phyloP scores from a whole-genome alignment of 371 early-diverging fungal genomes.

The Cokeromyces recurvatus region DNA sequence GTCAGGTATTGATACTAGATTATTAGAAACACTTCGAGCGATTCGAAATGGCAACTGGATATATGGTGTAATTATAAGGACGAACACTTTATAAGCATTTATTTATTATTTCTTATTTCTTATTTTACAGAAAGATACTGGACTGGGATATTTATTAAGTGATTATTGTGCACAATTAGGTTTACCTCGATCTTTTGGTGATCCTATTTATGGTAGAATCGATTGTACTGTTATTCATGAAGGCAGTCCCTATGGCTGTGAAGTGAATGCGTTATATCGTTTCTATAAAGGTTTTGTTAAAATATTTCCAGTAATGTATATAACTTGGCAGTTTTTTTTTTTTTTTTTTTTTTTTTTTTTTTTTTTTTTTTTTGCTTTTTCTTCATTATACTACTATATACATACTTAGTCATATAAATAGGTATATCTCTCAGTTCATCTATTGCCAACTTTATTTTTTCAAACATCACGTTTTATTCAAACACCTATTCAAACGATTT shows the following conservation, averaged over 20 bases:
- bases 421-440: conserved; percentile 59
- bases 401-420: conserved; percentile 9
- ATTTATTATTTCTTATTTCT: too few relatives aligned
- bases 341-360: too few relatives aligned
- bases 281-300: conserved; percentile 43
- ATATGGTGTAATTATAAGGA: conserved; percentile 54
- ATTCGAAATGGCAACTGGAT: conserved; percentile 38
- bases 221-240: conserved; percentile 43
- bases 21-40: conserved; percentile 43
- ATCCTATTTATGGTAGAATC: conserved; percentile 36
- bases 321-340: too few relatives aligned
- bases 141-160: conserved; percentile 22
- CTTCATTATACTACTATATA: too few relatives aligned
- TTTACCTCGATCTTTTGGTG: conserved; percentile 30
- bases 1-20: conserved; percentile 54
- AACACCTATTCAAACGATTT: conserved; percentile 25
- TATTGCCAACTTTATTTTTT: conserved; percentile 54
- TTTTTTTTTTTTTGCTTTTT: too few relatives aligned
- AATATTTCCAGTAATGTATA: conserved; percentile 33
- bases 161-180: conserved; percentile 38
- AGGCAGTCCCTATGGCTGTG: conserved; percentile 39
- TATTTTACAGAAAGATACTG: conserved; percentile 31
- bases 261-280: conserved; percentile 30
- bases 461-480: conserved; percentile 33
- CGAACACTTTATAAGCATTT: too few relatives aligned